Percentiles rank a stretch among this genome's conserved stretches.
Conservation (phyloP, 2,329 filamentous ascomycete genomes). For the Pseudocercospora crystallina region DNA sequence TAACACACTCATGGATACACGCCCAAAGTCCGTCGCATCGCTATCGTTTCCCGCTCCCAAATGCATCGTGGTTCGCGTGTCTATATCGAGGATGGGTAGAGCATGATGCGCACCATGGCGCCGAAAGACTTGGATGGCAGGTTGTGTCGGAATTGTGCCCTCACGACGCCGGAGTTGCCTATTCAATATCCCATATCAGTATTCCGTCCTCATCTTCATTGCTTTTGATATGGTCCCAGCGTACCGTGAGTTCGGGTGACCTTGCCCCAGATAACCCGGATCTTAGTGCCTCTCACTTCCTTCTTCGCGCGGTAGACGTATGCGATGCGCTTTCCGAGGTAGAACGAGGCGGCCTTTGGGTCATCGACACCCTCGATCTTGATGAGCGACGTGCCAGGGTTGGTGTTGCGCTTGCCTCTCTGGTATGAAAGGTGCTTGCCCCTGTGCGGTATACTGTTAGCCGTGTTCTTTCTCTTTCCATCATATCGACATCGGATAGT, state of each 20-base stretch:
- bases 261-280: conserved; percentile 98
- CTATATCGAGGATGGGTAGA: conserved; percentile 44
- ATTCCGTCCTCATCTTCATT: conserved; percentile 1
- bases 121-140: conserved; percentile 96
- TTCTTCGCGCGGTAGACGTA: conserved; percentile 96
- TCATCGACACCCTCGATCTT: conserved; percentile 98
- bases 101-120: conserved; percentile 49
- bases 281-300: conserved; percentile 96
- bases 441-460: conserved; percentile 36
- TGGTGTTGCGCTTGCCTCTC: conserved; percentile 88
- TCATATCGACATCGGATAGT: conserved; percentile 1
- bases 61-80: conserved; percentile 2
- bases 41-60: conserved; percentile 12
- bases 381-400: conserved; percentile 79
- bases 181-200: conserved; percentile 24
- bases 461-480: background rate
- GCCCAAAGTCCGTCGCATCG: conserved; percentile 8
- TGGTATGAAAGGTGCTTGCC: conserved; percentile 98
- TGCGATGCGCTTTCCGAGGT: conserved; percentile 97
- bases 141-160: conserved; percentile 94
- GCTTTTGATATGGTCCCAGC: conserved; percentile 7
- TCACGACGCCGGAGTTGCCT: conserved; percentile 98
- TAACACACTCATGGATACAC: conserved; percentile 10
- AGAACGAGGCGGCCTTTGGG: conserved; percentile 91
- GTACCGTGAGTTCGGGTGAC: conserved; percentile 92